These are phyloP conservation scores for Phytophthora pseudosyringae DNA, from an alignment of 352 stramenopile genomes.

Conservation along the genomic window DNA sequence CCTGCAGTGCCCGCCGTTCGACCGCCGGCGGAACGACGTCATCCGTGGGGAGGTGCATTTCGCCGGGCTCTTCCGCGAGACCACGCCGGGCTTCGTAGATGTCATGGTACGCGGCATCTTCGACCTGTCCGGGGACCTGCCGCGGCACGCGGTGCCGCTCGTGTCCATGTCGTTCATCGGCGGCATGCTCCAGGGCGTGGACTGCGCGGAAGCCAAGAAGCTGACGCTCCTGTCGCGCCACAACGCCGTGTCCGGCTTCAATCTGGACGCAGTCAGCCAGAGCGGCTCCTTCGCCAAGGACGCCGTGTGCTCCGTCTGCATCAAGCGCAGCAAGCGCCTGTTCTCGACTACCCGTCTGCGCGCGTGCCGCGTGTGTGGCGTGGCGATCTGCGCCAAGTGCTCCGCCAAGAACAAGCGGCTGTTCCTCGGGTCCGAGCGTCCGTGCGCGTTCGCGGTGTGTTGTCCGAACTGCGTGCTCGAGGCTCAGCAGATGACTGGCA, in stretches of 20 bases:
- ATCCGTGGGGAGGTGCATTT: slow-evolving; percentile 46
- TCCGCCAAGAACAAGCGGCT: slow-evolving; percentile 33
- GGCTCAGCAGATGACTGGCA: slow-evolving; percentile 37
- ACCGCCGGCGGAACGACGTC: slow-evolving; percentile 26
- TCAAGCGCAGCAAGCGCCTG: slow-evolving; percentile 31
- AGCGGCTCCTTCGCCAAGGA: slow-evolving; percentile 18
- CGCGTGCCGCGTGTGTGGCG: slow-evolving; percentile 29
- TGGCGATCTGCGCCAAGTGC: slow-evolving; percentile 40
- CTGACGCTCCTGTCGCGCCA: slow-evolving; percentile 49
- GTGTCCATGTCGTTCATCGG: slow-evolving; percentile 47
- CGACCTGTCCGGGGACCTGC: slow-evolving; percentile 44
- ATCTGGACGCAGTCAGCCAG: slow-evolving; percentile 28
- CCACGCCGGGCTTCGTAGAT: slow-evolving; percentile 44
- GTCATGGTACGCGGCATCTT: slow-evolving; percentile 56
- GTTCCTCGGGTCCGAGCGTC: slow-evolving; percentile 30
- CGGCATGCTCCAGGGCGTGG: slow-evolving; percentile 41
- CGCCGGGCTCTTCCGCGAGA: slow-evolving; percentile 48
- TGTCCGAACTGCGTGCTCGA: slow-evolving; percentile 47
- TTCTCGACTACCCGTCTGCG: slow-evolving; percentile 30
- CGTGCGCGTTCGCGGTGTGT: slow-evolving; percentile 22
- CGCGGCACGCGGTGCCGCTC: slow-evolving; percentile 35
- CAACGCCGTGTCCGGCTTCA: slow-evolving; percentile 30
- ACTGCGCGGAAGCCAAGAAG: slow-evolving; percentile 62
- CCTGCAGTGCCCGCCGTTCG: slow-evolving; percentile 49
- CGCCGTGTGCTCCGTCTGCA: slow-evolving; percentile 40